Conservation (phyloP, 495 filamentous ascomycete genomes). For the Staphylotrichum tortipilum region DNA sequence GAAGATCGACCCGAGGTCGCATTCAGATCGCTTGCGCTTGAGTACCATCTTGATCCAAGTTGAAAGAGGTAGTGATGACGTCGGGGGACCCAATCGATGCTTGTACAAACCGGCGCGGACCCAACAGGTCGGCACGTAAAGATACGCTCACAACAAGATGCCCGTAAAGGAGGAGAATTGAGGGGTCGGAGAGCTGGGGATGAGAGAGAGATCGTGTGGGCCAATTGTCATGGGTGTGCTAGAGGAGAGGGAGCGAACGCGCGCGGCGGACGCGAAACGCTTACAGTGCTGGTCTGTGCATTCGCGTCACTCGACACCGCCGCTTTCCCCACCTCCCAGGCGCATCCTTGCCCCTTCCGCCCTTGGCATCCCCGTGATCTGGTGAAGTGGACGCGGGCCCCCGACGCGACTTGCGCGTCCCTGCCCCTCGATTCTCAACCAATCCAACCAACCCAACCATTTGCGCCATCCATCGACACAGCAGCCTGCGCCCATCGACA, state of each 20-base stretch:
- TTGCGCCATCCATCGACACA: background rate
- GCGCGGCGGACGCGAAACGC: constrained; percentile 1
- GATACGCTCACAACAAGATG: no score
- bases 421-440: no score
- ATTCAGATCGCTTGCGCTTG: constrained; percentile 46
- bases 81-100: background rate
- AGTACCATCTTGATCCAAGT: constrained; percentile 30
- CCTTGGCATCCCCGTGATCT: constrained; percentile 15
- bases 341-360: no score
- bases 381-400: constrained; percentile 11
- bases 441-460: no score
- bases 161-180: no score
- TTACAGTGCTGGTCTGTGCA: constrained; percentile 10
- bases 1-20: constrained; percentile 33
- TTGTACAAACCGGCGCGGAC: background rate
- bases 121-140: no score
- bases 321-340: no score
- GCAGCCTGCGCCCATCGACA: no score
- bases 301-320: background rate
- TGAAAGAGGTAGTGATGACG: background rate
- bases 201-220: no score
- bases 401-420: no score
- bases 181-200: no score
- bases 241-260: background rate
- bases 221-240: background rate